Percentiles rank a stretch among this genome's conserved stretches.
Conservation (phyloP, 1,284 basidiomycete genomes). For the Ceratobasidium sp. region DNA sequence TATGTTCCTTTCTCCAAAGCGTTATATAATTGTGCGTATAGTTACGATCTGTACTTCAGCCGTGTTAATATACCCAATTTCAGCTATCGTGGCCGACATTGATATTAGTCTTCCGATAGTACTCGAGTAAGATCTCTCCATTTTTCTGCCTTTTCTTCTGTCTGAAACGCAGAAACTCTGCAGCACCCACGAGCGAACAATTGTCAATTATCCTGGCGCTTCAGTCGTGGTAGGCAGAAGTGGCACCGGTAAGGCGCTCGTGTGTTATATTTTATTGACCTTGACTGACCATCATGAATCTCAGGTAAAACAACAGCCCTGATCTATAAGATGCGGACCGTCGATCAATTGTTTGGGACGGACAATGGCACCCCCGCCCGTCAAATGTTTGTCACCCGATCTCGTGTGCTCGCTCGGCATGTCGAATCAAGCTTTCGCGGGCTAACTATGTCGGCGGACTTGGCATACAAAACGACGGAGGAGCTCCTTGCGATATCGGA, state of each 20-base stretch:
- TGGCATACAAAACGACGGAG: not conserved
- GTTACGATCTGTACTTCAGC: not conserved
- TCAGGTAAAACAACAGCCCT: constrained; percentile 20
- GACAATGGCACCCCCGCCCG: not conserved
- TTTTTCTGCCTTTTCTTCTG: too few relatives aligned
- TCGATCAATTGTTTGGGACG: not conserved
- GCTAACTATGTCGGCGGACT: not conserved
- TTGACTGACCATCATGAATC: too few relatives aligned
- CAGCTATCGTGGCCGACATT: not conserved
- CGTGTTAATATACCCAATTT: not conserved
- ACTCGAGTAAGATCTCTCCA: not conserved
- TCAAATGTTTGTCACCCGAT: constrained; percentile 10
- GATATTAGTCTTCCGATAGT: not conserved
- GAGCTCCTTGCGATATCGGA: not conserved
- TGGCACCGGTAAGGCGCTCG: not conserved
- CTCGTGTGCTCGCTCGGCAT: not conserved
- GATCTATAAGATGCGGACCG: not conserved
- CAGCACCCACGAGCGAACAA: not conserved
- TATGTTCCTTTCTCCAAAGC: not conserved
- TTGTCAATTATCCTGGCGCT: not conserved
- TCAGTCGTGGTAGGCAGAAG: not conserved
- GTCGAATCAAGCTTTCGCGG: not conserved
- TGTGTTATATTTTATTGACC: too few relatives aligned
- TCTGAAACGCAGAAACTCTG: too few relatives aligned
- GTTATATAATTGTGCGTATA: not conserved